Percentiles rank a stretch among this genome's conserved stretches.
phyloP scores from a whole-genome alignment of 1,284 basidiomycete genomes.

The Trichosporon ovoides region DNA sequence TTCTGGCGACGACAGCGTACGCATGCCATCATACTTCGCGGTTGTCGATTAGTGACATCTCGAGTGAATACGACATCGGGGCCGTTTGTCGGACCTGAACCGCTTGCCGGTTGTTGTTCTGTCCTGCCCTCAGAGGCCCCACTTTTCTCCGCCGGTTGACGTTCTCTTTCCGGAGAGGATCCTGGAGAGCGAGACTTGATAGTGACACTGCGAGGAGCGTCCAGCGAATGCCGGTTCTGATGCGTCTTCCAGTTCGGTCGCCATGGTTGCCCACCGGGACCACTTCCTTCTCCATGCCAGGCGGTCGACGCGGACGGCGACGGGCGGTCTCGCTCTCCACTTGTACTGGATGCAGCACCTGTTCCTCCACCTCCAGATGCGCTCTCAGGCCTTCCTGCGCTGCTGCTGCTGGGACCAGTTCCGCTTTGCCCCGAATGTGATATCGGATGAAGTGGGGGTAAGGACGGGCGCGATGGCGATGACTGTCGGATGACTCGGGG shows the following conservation, averaged over 20 bases:
- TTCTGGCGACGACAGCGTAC: constrained; percentile 39
- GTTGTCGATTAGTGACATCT: constrained; percentile 35
- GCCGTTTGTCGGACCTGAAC: constrained; percentile 2
- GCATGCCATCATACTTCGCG: constrained; percentile 48
- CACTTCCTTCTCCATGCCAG: background rate
- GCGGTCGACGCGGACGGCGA: background rate
- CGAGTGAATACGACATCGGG: constrained; percentile 29
- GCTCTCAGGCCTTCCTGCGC: background rate
- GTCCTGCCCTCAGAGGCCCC: constrained; percentile 3
- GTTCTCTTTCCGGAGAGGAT: constrained; percentile 9
- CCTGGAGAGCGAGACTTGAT: constrained; percentile 18
- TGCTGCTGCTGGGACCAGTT: background rate
- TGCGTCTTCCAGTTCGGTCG: constrained; percentile 17
- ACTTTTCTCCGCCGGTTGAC: constrained; percentile 4
- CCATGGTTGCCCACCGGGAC: constrained; percentile 6
- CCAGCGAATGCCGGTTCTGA: constrained; percentile 18
- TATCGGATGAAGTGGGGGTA: constrained; percentile 18
- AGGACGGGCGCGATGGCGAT: constrained; percentile 13
- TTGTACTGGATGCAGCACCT: constrained; percentile 2
- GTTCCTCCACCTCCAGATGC: constrained; percentile 1
- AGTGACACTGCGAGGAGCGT: constrained; percentile 11
- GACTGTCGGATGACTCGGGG: constrained; percentile 18
- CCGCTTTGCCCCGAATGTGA: background rate
- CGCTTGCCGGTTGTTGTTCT: constrained; percentile 5
- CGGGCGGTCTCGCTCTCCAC: constrained; percentile 1